A percentile compares a stretch with the other conserved stretches of the same genome.
phyloP scores from a whole-genome alignment of 2,329 filamentous ascomycete species.

The Dactylellina sp. region DNA sequence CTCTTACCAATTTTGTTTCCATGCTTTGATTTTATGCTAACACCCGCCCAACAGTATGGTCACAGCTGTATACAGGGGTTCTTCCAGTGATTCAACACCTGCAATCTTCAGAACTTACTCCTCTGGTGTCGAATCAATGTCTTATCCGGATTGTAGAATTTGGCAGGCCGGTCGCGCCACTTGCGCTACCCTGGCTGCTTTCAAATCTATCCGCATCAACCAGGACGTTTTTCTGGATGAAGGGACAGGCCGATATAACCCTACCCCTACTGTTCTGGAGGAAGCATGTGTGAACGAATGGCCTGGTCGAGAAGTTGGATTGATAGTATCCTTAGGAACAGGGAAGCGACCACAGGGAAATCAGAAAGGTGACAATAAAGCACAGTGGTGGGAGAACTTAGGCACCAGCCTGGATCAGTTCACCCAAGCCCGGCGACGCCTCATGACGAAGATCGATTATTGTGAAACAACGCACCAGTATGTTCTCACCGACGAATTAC shows the following conservation, averaged over 20 bases:
- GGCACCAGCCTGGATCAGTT: conserved; percentile 67
- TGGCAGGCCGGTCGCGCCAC: conserved; percentile 97
- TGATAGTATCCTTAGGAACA: conserved; percentile 94
- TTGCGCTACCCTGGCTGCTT: conserved; percentile 86
- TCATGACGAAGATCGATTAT: conserved; percentile 93
- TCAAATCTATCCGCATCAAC: conserved; percentile 93
- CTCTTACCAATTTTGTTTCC: not conserved
- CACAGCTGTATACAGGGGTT: conserved; percentile 89
- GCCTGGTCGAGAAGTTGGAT: conserved; percentile 90
- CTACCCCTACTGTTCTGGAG: conserved; percentile 75
- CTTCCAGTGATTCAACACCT: conserved; percentile 74
- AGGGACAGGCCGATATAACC: conserved; percentile 89
- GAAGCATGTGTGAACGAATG: conserved; percentile 93
- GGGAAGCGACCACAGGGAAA: conserved; percentile 82
- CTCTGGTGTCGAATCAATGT: conserved; percentile 88
- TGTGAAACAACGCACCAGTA: conserved; percentile 87
- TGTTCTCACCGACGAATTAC: conserved; percentile 57
- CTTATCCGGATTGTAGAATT: conserved; percentile 92
- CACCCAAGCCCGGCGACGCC: conserved; percentile 83
- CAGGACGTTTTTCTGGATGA: conserved; percentile 95
- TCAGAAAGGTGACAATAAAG: conserved; percentile 73
- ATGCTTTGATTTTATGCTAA: conserved; percentile 1
- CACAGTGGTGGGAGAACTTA: conserved; percentile 60
- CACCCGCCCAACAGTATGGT: conserved; percentile 65
- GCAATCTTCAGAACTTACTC: conserved; percentile 91